Conservation (phyloP, 148 eudicot genomes). For the Suaeda aralocaspica region DNA sequence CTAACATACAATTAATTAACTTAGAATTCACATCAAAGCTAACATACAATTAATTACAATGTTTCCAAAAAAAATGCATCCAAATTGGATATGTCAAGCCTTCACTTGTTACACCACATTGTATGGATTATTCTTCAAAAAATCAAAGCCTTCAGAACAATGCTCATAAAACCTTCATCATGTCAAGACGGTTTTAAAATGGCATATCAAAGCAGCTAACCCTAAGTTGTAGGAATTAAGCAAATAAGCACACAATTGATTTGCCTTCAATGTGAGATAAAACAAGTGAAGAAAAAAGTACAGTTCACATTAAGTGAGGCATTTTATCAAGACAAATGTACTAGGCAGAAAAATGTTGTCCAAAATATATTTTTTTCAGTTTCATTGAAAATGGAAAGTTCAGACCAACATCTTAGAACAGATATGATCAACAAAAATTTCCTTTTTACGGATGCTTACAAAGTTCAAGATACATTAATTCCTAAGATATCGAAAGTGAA, state of each 20-base stretch:
- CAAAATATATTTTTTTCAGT: neutral
- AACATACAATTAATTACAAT: neutral
- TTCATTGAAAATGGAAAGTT: neutral
- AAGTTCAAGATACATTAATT: neutral
- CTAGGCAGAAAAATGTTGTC: neutral
- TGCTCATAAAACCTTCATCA: neutral
- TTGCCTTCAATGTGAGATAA: neutral
- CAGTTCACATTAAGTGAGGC: neutral
- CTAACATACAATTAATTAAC: neutral
- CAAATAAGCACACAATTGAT: neutral
- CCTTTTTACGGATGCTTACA: neutral
- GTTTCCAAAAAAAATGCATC: neutral
- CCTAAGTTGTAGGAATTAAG: neutral
- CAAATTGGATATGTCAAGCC: neutral
- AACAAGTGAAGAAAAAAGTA: neutral
- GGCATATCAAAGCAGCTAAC: neutral
- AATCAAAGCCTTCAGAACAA: neutral
- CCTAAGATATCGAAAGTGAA: too few relatives aligned
- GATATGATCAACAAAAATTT: neutral
- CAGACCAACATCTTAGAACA: neutral
- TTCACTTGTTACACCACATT: neutral
- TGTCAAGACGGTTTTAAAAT: neutral
- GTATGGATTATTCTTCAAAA: neutral
- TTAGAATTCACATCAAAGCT: neutral
- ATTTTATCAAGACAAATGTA: neutral